Evolutionary conservation across 352 stramenopile genomes (phyloP).

Genomic region (Pythium biforme): DNA sequence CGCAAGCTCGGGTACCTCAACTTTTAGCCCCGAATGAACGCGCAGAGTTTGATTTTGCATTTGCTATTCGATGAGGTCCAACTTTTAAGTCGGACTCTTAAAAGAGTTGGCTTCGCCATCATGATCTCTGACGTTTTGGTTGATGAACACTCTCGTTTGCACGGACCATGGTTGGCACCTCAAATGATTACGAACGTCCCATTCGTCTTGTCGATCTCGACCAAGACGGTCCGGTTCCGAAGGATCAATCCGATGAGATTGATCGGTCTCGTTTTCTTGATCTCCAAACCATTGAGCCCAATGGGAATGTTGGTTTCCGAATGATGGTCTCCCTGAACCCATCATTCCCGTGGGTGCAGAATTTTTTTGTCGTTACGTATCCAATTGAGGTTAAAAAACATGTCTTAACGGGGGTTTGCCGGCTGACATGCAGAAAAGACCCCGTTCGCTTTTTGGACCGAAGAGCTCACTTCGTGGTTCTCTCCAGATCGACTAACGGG

Average conservation of each 20-base stretch:
- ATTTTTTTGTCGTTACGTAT: not conserved
- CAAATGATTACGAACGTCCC: too few relatives aligned
- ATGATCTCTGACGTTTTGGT: too few relatives aligned
- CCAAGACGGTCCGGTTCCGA: too few relatives aligned
- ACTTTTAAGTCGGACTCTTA: too few relatives aligned
- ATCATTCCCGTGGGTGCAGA: not conserved
- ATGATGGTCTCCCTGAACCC: not conserved
- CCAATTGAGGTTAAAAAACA: not conserved
- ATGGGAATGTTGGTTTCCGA: not conserved
- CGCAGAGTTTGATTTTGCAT: not conserved
- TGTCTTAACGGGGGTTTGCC: not conserved
- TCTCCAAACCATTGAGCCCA: not conserved
- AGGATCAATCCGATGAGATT: too few relatives aligned
- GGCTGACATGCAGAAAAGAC: not conserved
- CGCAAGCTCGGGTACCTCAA: constrained; percentile 39
- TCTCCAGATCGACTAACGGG: not conserved
- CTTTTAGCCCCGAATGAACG: not conserved
- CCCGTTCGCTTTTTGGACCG: not conserved
- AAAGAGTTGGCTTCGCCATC: too few relatives aligned
- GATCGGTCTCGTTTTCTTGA: too few relatives aligned
- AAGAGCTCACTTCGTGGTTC: constrained; percentile 7
- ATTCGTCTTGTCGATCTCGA: too few relatives aligned
- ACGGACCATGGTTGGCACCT: too few relatives aligned
- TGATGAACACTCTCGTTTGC: too few relatives aligned
- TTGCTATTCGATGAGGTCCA: too few relatives aligned